Evolutionary conservation across 371 early-diverging fungal species (phyloP), one percentile per base, ranked within the genome.

Genomic region (Mycotypha africana): DNA sequence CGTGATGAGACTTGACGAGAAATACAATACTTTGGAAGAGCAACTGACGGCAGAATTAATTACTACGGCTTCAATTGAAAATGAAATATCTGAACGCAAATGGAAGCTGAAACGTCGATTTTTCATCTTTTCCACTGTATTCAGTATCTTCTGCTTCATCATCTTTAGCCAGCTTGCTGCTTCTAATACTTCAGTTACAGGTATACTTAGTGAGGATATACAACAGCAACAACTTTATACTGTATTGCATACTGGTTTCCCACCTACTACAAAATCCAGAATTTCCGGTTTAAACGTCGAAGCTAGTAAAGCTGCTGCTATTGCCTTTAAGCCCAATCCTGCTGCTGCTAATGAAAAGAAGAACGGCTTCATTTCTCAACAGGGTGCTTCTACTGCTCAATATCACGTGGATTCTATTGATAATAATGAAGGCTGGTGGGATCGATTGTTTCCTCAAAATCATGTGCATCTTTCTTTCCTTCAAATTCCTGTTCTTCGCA

Each of bases 381-480:
- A 8, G 12, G 8, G 12, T 8, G 30, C 30, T 8, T 12, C 12
- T 8, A n/a, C n/a, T n/a, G n/a, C n/a, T n/a, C n/a, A n/a, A n/a
- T n/a, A n/a, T n/a, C n/a, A n/a, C n/a, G n/a, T n/a, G 31, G 15
- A 19, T 15, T 21, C 6, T n/a, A n/a, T n/a, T n/a, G n/a, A n/a
- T n/a, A n/a, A n/a, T n/a, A 43, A 42, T 20, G 68, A 68, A 49
- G 52, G 65, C 25, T 68, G 69, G 69, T 68, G 69, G 69, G 69
- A 68, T 38, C 50, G 69, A 5, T 16, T 58, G 6, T 64, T 68
- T 21, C 62, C 56, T 33, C 46, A 51, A 34, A 56, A 60, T 19
- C 69, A 68, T 33, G 65, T 68, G 10, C 69, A 68, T 35, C 47
- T 68, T 25, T 25, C 23, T 12, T 42, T 39, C 8, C 62, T 68